Percentiles rank a stretch among this genome's conserved stretches.
Evolutionary conservation across 163 green algal species (phyloP).

Genomic region (Prototheca stagnorum): DNA sequence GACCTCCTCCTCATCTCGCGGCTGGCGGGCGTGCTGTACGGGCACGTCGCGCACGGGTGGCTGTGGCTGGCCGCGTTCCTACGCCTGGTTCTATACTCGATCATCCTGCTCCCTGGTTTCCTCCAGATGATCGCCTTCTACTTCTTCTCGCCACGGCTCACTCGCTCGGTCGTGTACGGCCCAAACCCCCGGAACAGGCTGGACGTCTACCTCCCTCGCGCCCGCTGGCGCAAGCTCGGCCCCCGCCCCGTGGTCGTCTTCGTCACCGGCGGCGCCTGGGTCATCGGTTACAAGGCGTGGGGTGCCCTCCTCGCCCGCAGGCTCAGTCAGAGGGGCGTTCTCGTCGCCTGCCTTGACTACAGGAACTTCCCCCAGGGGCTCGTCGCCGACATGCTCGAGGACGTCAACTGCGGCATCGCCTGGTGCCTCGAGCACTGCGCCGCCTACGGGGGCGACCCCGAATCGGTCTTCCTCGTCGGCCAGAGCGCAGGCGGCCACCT

Average conservation of each 20-base stretch:
- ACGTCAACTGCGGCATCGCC: slow-evolving; percentile 76
- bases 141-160: slow-evolving; percentile 43
- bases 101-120: slow-evolving; percentile 66
- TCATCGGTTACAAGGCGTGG: slow-evolving; percentile 95
- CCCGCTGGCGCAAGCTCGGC: slow-evolving; percentile 12
- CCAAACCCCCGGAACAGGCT: slow-evolving; percentile 58
- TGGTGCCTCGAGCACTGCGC: slow-evolving; percentile 61
- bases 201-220: slow-evolving; percentile 62
- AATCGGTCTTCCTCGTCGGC: slow-evolving; percentile 59
- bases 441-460: slow-evolving; percentile 58
- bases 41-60: slow-evolving; percentile 24
- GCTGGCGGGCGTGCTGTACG: slow-evolving; percentile 13
- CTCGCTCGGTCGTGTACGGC: slow-evolving; percentile 53
- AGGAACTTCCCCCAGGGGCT: slow-evolving; percentile 85
- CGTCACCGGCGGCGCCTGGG: slow-evolving; percentile 87
- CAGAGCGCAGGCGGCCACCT: slow-evolving; percentile 83
- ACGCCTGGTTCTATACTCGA: slow-evolving; percentile 51
- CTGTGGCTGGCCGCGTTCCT: slow-evolving; percentile 35
- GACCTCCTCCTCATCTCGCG: slow-evolving; percentile 12
- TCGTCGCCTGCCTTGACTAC: slow-evolving; percentile 90
- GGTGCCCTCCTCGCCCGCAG: slow-evolving; percentile 67
- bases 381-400: slow-evolving; percentile 67
- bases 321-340: slow-evolving; percentile 60
- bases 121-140: slow-evolving; percentile 71
- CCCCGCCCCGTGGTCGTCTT: slow-evolving; percentile 74